Evolutionary conservation across 441 rosid species (phyloP), one percentile per base, ranked within the genome.

Genomic region (Arabidopsis lyrata): DNA sequence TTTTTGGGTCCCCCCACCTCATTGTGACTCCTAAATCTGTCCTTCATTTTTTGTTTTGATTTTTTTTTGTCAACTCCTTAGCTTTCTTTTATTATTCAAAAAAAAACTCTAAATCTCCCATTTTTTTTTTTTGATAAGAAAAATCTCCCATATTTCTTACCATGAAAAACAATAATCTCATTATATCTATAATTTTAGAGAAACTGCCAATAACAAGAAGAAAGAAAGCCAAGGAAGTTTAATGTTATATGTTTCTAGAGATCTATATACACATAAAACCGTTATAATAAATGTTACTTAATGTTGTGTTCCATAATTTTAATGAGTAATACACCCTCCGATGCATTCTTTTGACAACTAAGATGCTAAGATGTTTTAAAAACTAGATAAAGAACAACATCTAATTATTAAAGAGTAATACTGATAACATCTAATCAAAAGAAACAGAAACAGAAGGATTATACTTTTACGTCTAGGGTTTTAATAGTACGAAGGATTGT

Each of bases 41-140:
- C 66, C 50, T 41, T 16, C n/a, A 5, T 11, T 34, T 56, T 27
- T 5, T 2, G 27, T 24, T 13, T 45, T 11, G 12, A n/a, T n/a
- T n/a, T n/a, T 34, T 11, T 48, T 66, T 66, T 70, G 66, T 59
- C 58, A 70, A 70, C 58, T 35, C 73, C 18, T n/a, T n/a, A n/a
- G n/a, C n/a, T n/a, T n/a, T n/a, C n/a, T n/a, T n/a, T n/a, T n/a
- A n/a, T n/a, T n/a, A n/a, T n/a, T n/a, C n/a, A n/a, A n/a, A n/a
- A n/a, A n/a, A n/a, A n/a, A n/a, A n/a, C n/a, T n/a, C n/a, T n/a
- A n/a, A n/a, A n/a, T n/a, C n/a, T n/a, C n/a, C n/a, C n/a, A n/a
- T n/a, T n/a, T n/a, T n/a, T n/a, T n/a, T n/a, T n/a, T n/a, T n/a
- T n/a, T n/a, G n/a, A n/a, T n/a, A n/a, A 52, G 27, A 52, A 22